phyloP scores from a whole-genome alignment of 352 stramenopile species.

The Blastocystis sp. region DNA sequence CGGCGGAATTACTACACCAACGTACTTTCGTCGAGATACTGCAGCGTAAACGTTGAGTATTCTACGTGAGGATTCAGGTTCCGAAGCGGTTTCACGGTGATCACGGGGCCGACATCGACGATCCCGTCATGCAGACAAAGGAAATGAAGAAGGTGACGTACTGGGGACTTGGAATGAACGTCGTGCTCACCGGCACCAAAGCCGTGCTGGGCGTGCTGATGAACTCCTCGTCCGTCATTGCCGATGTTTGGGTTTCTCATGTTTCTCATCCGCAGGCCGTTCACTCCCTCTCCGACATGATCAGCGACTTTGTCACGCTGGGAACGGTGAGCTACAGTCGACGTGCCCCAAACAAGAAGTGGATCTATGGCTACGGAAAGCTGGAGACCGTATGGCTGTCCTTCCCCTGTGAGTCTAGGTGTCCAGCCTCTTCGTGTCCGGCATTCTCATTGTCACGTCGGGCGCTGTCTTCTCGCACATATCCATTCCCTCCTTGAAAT shows the following conservation, averaged over 20 bases:
- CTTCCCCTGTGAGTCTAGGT: slow-evolving; percentile 22
- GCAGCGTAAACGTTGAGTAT: not conserved
- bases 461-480: slow-evolving; percentile 56
- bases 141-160: slow-evolving; percentile 69
- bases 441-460: slow-evolving; percentile 53
- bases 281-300: slow-evolving; percentile 66
- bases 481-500: not conserved
- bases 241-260: slow-evolving; percentile 1
- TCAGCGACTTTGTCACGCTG: slow-evolving; percentile 68
- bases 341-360: slow-evolving; percentile 57
- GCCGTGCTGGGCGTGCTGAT: slow-evolving; percentile 36
- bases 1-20: not conserved
- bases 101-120: slow-evolving; percentile 25
- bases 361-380: slow-evolving; percentile 67
- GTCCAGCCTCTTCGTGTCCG: slow-evolving; percentile 47
- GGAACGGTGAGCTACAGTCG: slow-evolving; percentile 67
- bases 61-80: not conserved
- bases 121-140: slow-evolving; percentile 69
- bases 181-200: slow-evolving; percentile 58
- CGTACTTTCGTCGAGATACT: not conserved
- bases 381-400: slow-evolving; percentile 8
- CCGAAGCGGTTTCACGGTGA: slow-evolving; percentile 61
- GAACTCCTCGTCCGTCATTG: slow-evolving; percentile 62
- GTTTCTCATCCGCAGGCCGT: slow-evolving; percentile 28
- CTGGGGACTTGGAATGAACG: slow-evolving; percentile 58